These are phyloP conservation scores for Xylaria grammica DNA, from an alignment of 495 filamentous ascomycete genomes.

Conservation along the genomic window DNA sequence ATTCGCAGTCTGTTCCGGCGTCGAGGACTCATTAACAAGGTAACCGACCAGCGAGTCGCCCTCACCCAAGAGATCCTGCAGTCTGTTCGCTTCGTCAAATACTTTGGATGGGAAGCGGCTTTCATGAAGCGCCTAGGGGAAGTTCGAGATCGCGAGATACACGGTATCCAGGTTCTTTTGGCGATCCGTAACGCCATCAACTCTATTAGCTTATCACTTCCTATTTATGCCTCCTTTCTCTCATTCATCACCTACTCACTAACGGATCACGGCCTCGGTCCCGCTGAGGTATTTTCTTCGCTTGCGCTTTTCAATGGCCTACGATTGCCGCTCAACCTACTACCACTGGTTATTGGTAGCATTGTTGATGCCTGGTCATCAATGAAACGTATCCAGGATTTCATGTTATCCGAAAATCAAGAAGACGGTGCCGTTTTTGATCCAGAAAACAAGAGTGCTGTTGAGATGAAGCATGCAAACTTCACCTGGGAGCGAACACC, in stretches of 20 bases:
- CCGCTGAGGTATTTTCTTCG: slow-evolving; percentile 88
- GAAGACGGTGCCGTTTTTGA: slow-evolving; percentile 73
- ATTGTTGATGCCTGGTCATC: slow-evolving; percentile 89
- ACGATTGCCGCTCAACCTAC: slow-evolving; percentile 84
- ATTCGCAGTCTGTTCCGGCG: slow-evolving; percentile 73
- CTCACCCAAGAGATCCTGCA: slow-evolving; percentile 93
- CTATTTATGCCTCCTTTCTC: slow-evolving; percentile 92
- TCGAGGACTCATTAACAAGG: slow-evolving; percentile 80
- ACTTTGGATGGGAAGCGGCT: slow-evolving; percentile 89
- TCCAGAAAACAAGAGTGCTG: slow-evolving; percentile 65
- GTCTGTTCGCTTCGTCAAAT: slow-evolving; percentile 93
- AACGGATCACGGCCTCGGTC: slow-evolving; percentile 69
- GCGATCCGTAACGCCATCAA: slow-evolving; percentile 84
- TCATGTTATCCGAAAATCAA: slow-evolving; percentile 82
- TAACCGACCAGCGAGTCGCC: slow-evolving; percentile 89
- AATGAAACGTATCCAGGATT: slow-evolving; percentile 82
- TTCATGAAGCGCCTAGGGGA: slow-evolving; percentile 78
- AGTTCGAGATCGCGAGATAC: slow-evolving; percentile 76
- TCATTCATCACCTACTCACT: slow-evolving; percentile 92
- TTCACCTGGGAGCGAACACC: slow-evolving; percentile 92
- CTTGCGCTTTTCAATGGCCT: slow-evolving; percentile 91
- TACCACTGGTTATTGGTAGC: slow-evolving; percentile 87
- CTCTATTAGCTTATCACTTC: slow-evolving; percentile 74
- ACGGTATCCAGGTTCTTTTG: slow-evolving; percentile 77
- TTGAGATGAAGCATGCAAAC: slow-evolving; percentile 73